Evolutionary conservation across 192 early-diverging fungal species (phyloP), one percentile per base, ranked within the genome.

Genomic region (Mortierella claussenii): DNA sequence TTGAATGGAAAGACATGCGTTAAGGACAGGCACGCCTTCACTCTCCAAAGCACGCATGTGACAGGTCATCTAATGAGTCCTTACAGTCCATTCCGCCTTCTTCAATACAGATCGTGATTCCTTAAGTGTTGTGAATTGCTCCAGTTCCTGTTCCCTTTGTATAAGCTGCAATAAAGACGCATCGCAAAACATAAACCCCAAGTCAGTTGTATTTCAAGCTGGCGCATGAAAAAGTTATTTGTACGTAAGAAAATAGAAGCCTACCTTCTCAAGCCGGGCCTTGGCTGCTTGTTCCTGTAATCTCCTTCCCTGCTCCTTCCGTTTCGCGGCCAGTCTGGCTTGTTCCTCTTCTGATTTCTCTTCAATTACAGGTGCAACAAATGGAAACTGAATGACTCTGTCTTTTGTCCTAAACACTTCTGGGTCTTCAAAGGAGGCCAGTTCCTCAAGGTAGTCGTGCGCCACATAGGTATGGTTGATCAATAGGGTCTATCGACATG

Each of bases 261-360:
- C 20, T 50, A 93, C 91, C 78, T 96, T 96, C 50, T 96, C 91
- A 57, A 92, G 83, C 17, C 95, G 85, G 51, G 90, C 89, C 61
- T 89, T 90, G 5, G 90, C 93, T 0, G 93, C 93, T 61, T 90
- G 86, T 58, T 96, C 94, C 49, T 92, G 89, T 60, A 97, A 78
- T 45, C 91, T 79, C 54, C 82, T 83, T 37, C 88, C 88, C 58
- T 91, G 87, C 55, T 94, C 94, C 23, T 89, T 85, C 12, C 85
- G 81, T 54, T 87, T 89, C 13, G 90, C 89, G 17, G 92, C 85
- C 28, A 85, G 81, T 52, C 81, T 62, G 27, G 89, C 86, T 24
- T 93, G 82, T 47, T 94, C 94, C 50, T 96, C 93, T 53, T 89
- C 89, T 8, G 89, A 89, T 74, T 93, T 92, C 76, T 92, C 89